These are phyloP conservation scores for Spinacia oleracea DNA, from an alignment of 179 eudicot genomes.

Conservation along the genomic window DNA sequence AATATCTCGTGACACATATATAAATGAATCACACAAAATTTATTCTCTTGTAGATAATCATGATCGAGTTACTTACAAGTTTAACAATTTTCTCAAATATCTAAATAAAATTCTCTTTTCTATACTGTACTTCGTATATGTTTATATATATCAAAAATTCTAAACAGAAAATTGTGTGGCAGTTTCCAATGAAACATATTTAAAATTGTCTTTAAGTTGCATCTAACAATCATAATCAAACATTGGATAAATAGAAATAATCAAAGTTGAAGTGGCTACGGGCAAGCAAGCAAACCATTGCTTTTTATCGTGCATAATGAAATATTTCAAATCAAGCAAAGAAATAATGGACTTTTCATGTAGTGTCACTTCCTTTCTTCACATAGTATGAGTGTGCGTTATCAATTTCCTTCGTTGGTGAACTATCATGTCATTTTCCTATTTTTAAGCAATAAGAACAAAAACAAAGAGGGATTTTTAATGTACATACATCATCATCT, in stretches of 20 bases:
- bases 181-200: too few relatives aligned
- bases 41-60: too few relatives aligned
- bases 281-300: neutral
- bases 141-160: too few relatives aligned
- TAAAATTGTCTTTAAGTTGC: too few relatives aligned
- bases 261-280: neutral
- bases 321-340: conserved; percentile 19
- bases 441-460: neutral
- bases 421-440: conserved; percentile 18
- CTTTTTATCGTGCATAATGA: conserved; percentile 5
- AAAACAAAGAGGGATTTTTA: neutral
- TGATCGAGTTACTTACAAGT: too few relatives aligned
- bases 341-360: conserved; percentile 24
- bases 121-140: too few relatives aligned
- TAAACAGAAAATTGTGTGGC: too few relatives aligned
- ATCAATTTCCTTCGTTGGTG: conserved; percentile 20
- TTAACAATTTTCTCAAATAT: too few relatives aligned
- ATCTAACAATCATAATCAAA: neutral
- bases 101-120: too few relatives aligned
- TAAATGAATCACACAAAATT: too few relatives aligned
- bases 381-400: conserved; percentile 24
- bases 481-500: neutral
- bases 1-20: too few relatives aligned
- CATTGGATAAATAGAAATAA: too few relatives aligned
- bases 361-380: conserved; percentile 25